A percentile compares a stretch with the other conserved stretches of the same genome.
phyloP scores from a whole-genome alignment of 2,329 filamentous ascomycete species.

The Phyllosticta ampelicida region DNA sequence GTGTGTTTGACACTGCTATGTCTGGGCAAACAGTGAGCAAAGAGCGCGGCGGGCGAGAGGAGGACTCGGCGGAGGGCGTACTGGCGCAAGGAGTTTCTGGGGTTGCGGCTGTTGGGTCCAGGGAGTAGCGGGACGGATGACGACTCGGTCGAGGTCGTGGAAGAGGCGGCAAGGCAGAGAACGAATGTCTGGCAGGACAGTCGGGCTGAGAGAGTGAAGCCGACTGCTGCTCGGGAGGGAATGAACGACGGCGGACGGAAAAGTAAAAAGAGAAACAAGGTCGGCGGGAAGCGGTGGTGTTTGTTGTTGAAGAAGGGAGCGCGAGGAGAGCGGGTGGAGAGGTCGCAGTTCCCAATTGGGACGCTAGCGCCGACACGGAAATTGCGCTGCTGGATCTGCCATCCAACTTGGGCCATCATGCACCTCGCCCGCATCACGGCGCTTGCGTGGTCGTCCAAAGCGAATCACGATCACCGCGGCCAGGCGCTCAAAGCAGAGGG shows the following conservation, averaged over 20 bases:
- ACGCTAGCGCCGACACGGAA: slow-evolving; percentile 7
- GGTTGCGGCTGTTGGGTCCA: not conserved
- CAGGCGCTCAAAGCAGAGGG: not conserved
- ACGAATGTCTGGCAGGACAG: slow-evolving; percentile 35
- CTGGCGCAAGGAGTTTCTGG: slow-evolving; percentile 7
- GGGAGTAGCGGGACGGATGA: not conserved
- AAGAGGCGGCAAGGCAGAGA: slow-evolving; percentile 14
- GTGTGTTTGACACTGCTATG: not conserved
- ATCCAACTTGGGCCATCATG: slow-evolving; percentile 1
- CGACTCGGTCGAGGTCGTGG: not conserved
- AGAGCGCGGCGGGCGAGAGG: not conserved
- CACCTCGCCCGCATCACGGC: not conserved
- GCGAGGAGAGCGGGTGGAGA: not conserved
- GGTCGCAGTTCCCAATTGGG: not conserved
- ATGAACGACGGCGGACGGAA: slow-evolving; percentile 7
- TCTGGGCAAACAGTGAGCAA: not conserved
- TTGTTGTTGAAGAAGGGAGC: not conserved
- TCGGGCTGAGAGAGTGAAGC: slow-evolving; percentile 34
- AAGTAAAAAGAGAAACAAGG: slow-evolving; percentile 2
- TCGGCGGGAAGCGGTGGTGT: not conserved
- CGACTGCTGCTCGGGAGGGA: slow-evolving; percentile 5
- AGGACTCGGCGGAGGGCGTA: slow-evolving; percentile 4
- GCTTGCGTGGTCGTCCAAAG: slow-evolving; percentile 1
- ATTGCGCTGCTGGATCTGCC: slow-evolving; percentile 3
- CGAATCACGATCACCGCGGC: not conserved